phyloP scores from a whole-genome alignment of 306 rosid species.

The Boehmeria nivea region DNA sequence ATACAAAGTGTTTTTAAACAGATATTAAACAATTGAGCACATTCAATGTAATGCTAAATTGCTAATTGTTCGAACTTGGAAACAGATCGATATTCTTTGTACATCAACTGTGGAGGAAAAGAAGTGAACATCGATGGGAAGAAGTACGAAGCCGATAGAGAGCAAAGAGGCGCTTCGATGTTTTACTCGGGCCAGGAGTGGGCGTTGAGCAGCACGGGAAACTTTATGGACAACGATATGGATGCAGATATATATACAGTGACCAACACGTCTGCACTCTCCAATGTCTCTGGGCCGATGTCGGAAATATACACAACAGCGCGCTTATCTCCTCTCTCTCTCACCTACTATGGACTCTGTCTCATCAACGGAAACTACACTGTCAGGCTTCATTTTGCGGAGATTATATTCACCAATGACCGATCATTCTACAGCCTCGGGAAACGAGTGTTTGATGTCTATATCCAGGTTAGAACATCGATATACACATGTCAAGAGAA shows the following conservation, averaged over 20 bases:
- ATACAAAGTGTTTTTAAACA: no score
- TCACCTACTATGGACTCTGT: conserved; percentile 89
- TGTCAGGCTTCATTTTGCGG: conserved; percentile 86
- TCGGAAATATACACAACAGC: conserved; percentile 65
- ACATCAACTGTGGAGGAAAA: conserved; percentile 80
- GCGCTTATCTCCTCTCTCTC: conserved; percentile 76
- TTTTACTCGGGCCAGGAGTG: conserved; percentile 45
- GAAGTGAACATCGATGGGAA: conserved; percentile 44
- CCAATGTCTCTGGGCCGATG: conserved; percentile 29
- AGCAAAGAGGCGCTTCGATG: conserved; percentile 71
- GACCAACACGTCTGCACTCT: conserved; percentile 59
- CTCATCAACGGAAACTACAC: conserved; percentile 72
- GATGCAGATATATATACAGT: conserved; percentile 57
- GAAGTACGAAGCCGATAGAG: conserved; percentile 58
- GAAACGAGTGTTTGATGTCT: conserved; percentile 64
- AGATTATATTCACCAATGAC: conserved; percentile 58
- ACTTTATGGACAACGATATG: conserved; percentile 81
- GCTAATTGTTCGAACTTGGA: neutral
- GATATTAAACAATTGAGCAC: no score
- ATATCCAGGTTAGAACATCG: conserved; percentile 59
- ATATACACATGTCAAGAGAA: neutral
- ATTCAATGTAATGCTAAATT: no score
- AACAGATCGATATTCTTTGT: conserved; percentile 53
- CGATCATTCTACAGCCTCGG: conserved; percentile 61
- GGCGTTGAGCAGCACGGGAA: conserved; percentile 93